Conservation (phyloP, 2,329 filamentous ascomycete genomes). For the Cucurbitaria berberidis region DNA sequence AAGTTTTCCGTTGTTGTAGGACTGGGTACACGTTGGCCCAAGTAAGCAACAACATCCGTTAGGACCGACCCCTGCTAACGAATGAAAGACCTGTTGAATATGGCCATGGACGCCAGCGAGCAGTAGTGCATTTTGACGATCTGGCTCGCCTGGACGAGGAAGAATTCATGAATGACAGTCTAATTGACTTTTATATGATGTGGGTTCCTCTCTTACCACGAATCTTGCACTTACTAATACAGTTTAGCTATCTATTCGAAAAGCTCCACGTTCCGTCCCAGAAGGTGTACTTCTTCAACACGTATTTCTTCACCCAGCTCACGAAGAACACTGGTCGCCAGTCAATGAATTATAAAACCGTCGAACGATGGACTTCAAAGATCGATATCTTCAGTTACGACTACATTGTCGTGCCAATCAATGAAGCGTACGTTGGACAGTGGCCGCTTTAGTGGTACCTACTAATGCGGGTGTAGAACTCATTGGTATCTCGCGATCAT, state of each 20-base stretch:
- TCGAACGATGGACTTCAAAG: slow-evolving; percentile 85
- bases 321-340: slow-evolving; percentile 60
- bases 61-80: slow-evolving; percentile 6
- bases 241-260: slow-evolving; percentile 39
- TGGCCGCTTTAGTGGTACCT: neutral
- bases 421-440: slow-evolving; percentile 63
- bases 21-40: slow-evolving; percentile 38
- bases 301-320: slow-evolving; percentile 85
- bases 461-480: slow-evolving; percentile 12
- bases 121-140: slow-evolving; percentile 73
- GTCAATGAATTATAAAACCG: slow-evolving; percentile 80
- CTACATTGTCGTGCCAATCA: slow-evolving; percentile 90
- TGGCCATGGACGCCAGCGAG: slow-evolving; percentile 65
- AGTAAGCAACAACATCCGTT: slow-evolving; percentile 14
- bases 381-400: slow-evolving; percentile 85
- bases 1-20: slow-evolving; percentile 31
- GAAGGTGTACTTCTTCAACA: slow-evolving; percentile 87
- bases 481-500: slow-evolving; percentile 98
- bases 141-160: slow-evolving; percentile 80
- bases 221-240: neutral
- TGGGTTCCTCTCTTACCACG: slow-evolving; percentile 12
- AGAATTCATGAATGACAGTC: slow-evolving; percentile 89
- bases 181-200: slow-evolving; percentile 86
- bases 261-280: slow-evolving; percentile 56
- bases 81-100: slow-evolving; percentile 63